phyloP scores from a whole-genome alignment of 1,284 basidiomycete genomes.

The Singerocomus rubriflavus region DNA sequence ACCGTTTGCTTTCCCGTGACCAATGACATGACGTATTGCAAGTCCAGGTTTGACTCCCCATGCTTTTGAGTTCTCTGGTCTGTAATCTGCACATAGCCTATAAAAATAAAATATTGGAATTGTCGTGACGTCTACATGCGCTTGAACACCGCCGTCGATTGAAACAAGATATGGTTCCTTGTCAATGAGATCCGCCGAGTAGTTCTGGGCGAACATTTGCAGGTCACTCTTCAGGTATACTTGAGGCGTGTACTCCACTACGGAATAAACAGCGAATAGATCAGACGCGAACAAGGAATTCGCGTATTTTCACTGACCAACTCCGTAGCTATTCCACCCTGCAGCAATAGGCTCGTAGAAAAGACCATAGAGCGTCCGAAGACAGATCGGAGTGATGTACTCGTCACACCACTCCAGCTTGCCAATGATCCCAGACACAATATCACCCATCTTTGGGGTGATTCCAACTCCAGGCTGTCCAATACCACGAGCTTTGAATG shows the following conservation, averaged over 20 bases:
- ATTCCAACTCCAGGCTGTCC: slow-evolving; percentile 20
- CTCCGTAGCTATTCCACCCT: slow-evolving; percentile 46
- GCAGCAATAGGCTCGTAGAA: slow-evolving; percentile 40
- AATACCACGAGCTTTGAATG: slow-evolving; percentile 3
- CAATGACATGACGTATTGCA: slow-evolving; percentile 49
- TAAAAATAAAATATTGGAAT: slow-evolving; percentile 14
- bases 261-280: slow-evolving; percentile 2
- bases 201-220: slow-evolving; percentile 42
- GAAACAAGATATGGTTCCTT: slow-evolving; percentile 35
- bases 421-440: slow-evolving; percentile 17
- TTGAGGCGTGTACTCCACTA: slow-evolving; percentile 49
- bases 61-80: slow-evolving; percentile 37
- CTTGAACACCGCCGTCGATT: slow-evolving; percentile 50
- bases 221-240: slow-evolving; percentile 43
- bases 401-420: slow-evolving; percentile 37
- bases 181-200: slow-evolving; percentile 36
- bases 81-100: slow-evolving; percentile 29
- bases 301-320: slow-evolving; percentile 34
- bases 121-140: not conserved
- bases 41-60: slow-evolving; percentile 52
- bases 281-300: not conserved
- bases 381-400: slow-evolving; percentile 44
- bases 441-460: slow-evolving; percentile 35
- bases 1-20: slow-evolving; percentile 39
- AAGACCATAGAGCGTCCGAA: slow-evolving; percentile 45